Percentiles rank a stretch among this genome's conserved stretches.
phyloP scores from a whole-genome alignment of 2,329 filamentous ascomycete genomes.

The Graphilbum ipis-grandicollis region DNA sequence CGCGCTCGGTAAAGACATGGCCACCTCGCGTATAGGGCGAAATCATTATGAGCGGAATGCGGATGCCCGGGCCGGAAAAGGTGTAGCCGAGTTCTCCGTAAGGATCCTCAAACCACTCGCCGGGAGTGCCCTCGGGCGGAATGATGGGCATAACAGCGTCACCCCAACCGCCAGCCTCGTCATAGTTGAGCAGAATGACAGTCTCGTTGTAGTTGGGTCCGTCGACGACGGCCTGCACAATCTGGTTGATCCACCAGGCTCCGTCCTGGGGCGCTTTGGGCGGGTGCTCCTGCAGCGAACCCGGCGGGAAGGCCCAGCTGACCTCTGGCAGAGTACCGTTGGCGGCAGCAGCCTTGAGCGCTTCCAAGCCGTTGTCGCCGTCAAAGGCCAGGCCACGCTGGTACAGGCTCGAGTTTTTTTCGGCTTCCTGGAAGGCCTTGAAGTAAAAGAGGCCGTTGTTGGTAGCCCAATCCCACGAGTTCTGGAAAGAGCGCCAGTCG shows the following conservation, averaged over 20 bases:
- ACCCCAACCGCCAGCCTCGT: conserved; percentile 35
- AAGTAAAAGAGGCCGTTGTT: conserved; percentile 38
- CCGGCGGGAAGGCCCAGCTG: conserved; percentile 32
- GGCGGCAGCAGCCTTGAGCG: conserved; percentile 31
- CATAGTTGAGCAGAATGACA: conserved; percentile 31
- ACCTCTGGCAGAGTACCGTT: conserved; percentile 32
- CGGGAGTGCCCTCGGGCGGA: conserved; percentile 27
- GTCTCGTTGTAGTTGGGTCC: conserved; percentile 30
- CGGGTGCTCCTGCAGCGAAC: conserved; percentile 34
- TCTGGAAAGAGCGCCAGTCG: conserved; percentile 32
- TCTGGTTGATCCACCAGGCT: conserved; percentile 34
- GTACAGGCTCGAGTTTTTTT: conserved; percentile 20
- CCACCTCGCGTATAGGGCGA: conserved; percentile 37
- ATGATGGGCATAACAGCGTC: conserved; percentile 36
- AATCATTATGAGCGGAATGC: conserved; percentile 36
- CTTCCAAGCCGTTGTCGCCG: conserved; percentile 20
- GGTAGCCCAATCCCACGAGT: conserved; percentile 29
- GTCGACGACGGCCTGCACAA: conserved; percentile 29
- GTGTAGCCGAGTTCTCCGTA: conserved; percentile 20
- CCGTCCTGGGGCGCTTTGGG: conserved; percentile 35
- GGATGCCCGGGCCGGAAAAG: conserved; percentile 21
- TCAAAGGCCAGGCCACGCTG: conserved; percentile 27
- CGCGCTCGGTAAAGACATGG: conserved; percentile 34
- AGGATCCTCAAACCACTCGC: conserved; percentile 32
- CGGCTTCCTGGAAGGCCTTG: conserved; percentile 29